A percentile compares a stretch with the other conserved stretches of the same genome.
Conservation (phyloP, 345 rosid genomes). For the Turnera subulata region DNA sequence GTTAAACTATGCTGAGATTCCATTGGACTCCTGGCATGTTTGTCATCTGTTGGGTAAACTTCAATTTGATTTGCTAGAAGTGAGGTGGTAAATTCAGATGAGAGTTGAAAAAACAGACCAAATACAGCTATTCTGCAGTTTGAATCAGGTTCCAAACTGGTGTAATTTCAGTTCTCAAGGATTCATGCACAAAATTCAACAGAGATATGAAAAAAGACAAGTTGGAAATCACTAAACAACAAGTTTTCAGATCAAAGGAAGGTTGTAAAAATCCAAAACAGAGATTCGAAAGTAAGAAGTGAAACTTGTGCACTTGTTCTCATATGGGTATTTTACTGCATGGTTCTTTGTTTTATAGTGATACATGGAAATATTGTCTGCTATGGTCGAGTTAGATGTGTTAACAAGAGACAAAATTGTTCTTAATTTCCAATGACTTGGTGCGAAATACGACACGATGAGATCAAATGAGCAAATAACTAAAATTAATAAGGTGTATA, state of each 20-base stretch:
- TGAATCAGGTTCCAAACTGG: conserved; percentile 11
- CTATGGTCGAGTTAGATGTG: no score
- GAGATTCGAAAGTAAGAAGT: conserved; percentile 8
- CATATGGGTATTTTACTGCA: background rate
- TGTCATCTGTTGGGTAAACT: background rate
- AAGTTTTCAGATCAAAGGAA: conserved; percentile 16
- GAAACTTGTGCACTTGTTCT: conserved; percentile 7
- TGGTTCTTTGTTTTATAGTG: background rate
- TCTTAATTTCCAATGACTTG: no score
- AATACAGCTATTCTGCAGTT: background rate
- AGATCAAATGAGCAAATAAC: no score
- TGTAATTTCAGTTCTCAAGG: conserved; percentile 25
- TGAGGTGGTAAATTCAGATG: background rate
- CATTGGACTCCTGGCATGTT: conserved; percentile 15
- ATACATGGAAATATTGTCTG: no score
- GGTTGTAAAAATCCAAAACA: conserved; percentile 17
- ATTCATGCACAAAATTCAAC: conserved; percentile 14
- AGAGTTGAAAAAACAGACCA: no score
- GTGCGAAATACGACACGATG: no score
- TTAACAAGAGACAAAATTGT: no score
- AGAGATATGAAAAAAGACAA: conserved; percentile 26
- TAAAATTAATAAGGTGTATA: no score
- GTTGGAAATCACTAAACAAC: conserved; percentile 24
- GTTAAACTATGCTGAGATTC: conserved; percentile 18
- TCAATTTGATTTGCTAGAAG: background rate